Evolutionary conservation across 768 basidiomycete genomes (phyloP).

Genomic region (Trametopsis cervina): DNA sequence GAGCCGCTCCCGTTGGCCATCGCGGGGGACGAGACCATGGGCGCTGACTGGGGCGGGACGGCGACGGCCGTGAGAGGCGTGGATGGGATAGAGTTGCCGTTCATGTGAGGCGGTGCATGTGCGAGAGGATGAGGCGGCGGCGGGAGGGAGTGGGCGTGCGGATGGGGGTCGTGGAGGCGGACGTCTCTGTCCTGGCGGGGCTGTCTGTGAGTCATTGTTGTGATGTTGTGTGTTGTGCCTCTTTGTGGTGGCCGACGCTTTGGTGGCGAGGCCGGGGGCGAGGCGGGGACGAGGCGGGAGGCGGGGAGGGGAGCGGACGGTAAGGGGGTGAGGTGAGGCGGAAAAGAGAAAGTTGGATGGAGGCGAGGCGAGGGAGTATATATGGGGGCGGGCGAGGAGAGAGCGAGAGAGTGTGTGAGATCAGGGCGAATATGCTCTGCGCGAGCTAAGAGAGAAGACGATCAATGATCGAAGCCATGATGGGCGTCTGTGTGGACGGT

Average conservation of each 20-base stretch:
- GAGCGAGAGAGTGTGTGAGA: constrained; percentile 25
- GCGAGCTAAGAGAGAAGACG: constrained; percentile 24
- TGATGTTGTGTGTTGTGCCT: constrained; percentile 8
- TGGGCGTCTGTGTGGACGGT: too few relatives aligned
- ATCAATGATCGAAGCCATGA: constrained; percentile 22
- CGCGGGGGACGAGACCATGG: constrained; percentile 18
- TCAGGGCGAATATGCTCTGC: constrained; percentile 25
- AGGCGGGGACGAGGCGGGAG: constrained; percentile 24
- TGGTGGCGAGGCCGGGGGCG: constrained; percentile 24
- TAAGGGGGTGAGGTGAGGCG: constrained; percentile 11
- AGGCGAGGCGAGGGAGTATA: constrained; percentile 34
- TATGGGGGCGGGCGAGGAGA: constrained; percentile 14
- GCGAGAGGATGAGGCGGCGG: constrained; percentile 30
- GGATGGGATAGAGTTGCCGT: constrained; percentile 43
- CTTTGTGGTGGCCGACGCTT: constrained; percentile 14
- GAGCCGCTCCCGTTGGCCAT: constrained; percentile 34
- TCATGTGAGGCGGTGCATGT: constrained; percentile 39
- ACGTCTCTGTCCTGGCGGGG: constrained; percentile 59
- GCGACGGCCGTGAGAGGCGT: constrained; percentile 36
- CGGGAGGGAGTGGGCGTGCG: constrained; percentile 36
- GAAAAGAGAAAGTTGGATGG: constrained; percentile 34
- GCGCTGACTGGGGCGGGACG: constrained; percentile 24
- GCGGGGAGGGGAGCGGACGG: constrained; percentile 16
- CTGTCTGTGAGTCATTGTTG: constrained; percentile 54
- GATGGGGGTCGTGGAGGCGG: constrained; percentile 53